These are phyloP conservation scores for Chrysosporium queenslandicum DNA, from an alignment of 2,329 filamentous ascomycete species.

Conservation along the genomic window DNA sequence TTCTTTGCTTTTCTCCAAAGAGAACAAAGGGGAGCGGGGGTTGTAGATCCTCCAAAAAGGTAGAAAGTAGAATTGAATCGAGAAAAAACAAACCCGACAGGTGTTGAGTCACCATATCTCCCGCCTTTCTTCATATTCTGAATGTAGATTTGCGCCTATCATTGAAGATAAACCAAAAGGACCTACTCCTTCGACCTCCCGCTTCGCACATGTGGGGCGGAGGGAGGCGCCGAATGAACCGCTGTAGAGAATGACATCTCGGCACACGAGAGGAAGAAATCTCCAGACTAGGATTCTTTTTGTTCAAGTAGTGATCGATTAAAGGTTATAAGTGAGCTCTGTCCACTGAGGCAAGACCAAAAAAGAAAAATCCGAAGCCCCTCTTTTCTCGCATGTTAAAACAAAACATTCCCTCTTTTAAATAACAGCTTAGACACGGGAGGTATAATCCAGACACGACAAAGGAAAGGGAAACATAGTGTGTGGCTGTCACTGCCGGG, in stretches of 20 bases:
- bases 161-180: background rate
- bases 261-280: background rate
- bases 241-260: background rate
- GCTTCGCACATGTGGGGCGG: background rate
- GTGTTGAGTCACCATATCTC: background rate
- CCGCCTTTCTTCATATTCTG: background rate
- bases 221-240: background rate
- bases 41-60: no score
- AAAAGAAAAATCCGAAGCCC: background rate
- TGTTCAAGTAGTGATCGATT: background rate
- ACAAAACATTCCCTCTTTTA: background rate
- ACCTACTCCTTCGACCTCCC: background rate
- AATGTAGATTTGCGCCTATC: background rate
- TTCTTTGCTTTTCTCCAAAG: slow-evolving; percentile 3
- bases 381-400: background rate
- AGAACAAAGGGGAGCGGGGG: no score
- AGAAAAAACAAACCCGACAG: background rate
- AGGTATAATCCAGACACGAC: background rate
- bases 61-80: background rate
- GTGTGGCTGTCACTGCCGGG: background rate
- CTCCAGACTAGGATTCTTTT: background rate
- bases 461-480: background rate
- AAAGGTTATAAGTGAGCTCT: background rate
- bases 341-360: background rate
- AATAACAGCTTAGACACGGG: background rate